Percentiles rank a stretch among this genome's conserved stretches.
phyloP scores from a whole-genome alignment of 2,329 filamentous ascomycete species.

The Monosporascus ibericus region DNA sequence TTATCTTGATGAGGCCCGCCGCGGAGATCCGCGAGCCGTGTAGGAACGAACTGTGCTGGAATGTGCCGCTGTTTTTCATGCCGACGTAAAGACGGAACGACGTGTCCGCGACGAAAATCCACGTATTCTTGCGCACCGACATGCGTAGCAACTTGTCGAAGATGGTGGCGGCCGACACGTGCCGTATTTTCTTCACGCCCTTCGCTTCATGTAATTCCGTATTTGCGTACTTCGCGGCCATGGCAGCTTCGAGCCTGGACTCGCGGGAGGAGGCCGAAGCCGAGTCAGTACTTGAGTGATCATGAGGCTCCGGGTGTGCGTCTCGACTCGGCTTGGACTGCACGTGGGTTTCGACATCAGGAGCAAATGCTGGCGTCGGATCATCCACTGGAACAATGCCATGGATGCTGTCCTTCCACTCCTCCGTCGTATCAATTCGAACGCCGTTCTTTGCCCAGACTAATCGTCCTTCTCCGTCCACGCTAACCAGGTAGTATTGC shows the following conservation, averaged over 20 bases:
- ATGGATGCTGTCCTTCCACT: slow-evolving; percentile 73
- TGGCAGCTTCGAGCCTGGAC: slow-evolving; percentile 50
- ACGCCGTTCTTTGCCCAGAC: slow-evolving; percentile 81
- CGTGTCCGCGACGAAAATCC: slow-evolving; percentile 90
- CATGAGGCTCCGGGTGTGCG: slow-evolving; percentile 12
- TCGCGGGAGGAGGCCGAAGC: slow-evolving; percentile 32
- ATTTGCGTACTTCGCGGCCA: slow-evolving; percentile 59
- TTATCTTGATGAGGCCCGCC: slow-evolving; percentile 80
- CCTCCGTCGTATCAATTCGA: slow-evolving; percentile 67
- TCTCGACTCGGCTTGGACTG: slow-evolving; percentile 19
- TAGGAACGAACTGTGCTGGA: slow-evolving; percentile 87
- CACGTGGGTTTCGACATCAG: slow-evolving; percentile 24
- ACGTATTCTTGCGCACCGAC: slow-evolving; percentile 78
- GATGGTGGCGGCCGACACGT: slow-evolving; percentile 65
- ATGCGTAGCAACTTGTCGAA: slow-evolving; percentile 75
- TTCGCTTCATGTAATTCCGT: slow-evolving; percentile 56
- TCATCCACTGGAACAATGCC: slow-evolving; percentile 63
- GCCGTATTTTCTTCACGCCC: slow-evolving; percentile 47
- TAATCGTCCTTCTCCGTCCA: slow-evolving; percentile 69
- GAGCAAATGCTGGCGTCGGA: slow-evolving; percentile 47
- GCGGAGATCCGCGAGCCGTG: slow-evolving; percentile 76
- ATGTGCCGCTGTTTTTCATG: slow-evolving; percentile 82
- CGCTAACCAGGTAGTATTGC: slow-evolving; percentile 69
- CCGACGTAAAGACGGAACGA: slow-evolving; percentile 81
- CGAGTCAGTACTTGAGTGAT: slow-evolving; percentile 8